These are phyloP conservation scores for Hypoxylon sp. DNA, from an alignment of 2,329 filamentous ascomycete species.

Conservation along the genomic window DNA sequence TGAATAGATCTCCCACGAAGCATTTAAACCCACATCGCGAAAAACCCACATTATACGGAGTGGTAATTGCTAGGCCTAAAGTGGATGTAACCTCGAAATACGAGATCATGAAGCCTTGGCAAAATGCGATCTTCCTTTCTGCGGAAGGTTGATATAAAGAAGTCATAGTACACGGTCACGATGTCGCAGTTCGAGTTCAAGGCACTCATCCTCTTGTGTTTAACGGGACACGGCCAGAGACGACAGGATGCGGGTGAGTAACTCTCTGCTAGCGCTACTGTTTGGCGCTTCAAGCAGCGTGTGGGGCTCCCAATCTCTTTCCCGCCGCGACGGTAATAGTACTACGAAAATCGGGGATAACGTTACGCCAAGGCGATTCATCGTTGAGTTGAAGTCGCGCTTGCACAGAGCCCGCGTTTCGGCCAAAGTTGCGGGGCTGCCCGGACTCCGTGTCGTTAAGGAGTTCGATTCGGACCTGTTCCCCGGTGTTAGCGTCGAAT, in stretches of 20 bases:
- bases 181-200: slow-evolving; percentile 15
- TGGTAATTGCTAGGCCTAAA: slow-evolving; percentile 23
- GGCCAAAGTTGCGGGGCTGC: slow-evolving; percentile 34
- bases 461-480: slow-evolving; percentile 48
- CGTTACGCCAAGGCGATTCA: slow-evolving; percentile 45
- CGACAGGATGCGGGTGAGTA: slow-evolving; percentile 27
- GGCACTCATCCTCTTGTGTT: slow-evolving; percentile 5
- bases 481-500: slow-evolving; percentile 47
- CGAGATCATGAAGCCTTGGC: slow-evolving; percentile 36
- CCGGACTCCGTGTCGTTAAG: slow-evolving; percentile 45
- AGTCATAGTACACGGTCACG: neutral
- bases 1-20: slow-evolving; percentile 8
- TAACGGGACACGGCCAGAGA: neutral
- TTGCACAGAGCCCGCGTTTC: slow-evolving; percentile 31
- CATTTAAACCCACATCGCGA: slow-evolving; percentile 27
- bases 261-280: slow-evolving; percentile 20
- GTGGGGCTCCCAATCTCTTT: slow-evolving; percentile 6
- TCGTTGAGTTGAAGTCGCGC: slow-evolving; percentile 48
- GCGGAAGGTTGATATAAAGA: slow-evolving; percentile 13
- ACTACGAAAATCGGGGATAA: slow-evolving; percentile 15
- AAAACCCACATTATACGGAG: slow-evolving; percentile 31
- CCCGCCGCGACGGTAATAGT: slow-evolving; percentile 20
- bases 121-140: slow-evolving; percentile 9
- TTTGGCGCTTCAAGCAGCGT: slow-evolving; percentile 16
- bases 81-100: slow-evolving; percentile 36